Base-by-base conservation (phyloP, 768 basidiomycete species). In the Glaciozyma martinii region DNA sequence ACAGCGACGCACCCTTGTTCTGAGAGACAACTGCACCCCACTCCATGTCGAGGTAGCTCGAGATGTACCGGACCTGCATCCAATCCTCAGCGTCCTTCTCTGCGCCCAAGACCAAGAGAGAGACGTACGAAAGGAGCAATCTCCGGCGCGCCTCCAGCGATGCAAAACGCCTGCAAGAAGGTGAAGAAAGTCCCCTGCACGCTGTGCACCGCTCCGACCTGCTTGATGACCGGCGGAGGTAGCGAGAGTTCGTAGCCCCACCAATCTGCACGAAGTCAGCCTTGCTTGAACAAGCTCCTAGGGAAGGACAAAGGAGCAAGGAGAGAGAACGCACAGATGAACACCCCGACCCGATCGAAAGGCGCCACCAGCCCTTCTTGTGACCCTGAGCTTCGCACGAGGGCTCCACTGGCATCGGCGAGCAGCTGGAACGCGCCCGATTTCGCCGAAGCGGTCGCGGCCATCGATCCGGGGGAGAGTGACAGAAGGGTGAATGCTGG, bases 241-340 rank as follows among this genome's bases (percentile, higher is more conserved):
- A 93, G 79, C 43, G 84, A 80, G 0, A 91, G 61, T 73, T 93
- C 90, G 18, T 89, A 78, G 19, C 90, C 90, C 90, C 90, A 93
- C 90, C 90, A 91, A 76, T 90, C 89, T 90, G 67, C 25, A 3
- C 15, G 32, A 10, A 21, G 32, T 61, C 12, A 61, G 52, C 46
- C 56, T 56, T 7, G 12, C 12, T 44, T 15, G 16, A 1, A 40
- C 13, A 21, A 3, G 18, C 3, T 30, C 23, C 8, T 12, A 15
- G 16, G 46, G 23, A 59, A 15, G 19, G 5, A 15, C 1, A 30
- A 29, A 10, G 47, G 25, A 40, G 10, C 5, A 5, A 5, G n/a
- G n/a, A 9, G 7, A 43, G 46, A 25, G 23, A 47, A 25, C 72
- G 53, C 58, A 68, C 70, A 73, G 54, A 71, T n/a, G 42, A 70